phyloP scores from a whole-genome alignment of 768 basidiomycete species.

The Lactarius hatsudake region DNA sequence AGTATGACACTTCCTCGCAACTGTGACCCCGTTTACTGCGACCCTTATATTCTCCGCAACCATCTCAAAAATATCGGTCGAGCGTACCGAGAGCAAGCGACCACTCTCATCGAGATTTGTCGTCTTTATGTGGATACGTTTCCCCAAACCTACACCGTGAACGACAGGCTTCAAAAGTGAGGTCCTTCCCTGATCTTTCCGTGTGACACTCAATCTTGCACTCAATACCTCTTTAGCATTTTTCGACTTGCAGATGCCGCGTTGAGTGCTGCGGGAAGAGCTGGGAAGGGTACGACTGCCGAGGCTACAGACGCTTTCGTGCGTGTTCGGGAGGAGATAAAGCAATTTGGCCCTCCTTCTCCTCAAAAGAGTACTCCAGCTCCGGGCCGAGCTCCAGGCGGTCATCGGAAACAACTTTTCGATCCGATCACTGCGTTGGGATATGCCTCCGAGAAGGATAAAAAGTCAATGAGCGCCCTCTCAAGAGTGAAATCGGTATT shows the following conservation, averaged over 20 bases:
- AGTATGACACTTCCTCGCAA: background rate
- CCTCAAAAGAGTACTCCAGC: background rate
- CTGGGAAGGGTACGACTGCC: background rate
- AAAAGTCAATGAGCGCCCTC: background rate
- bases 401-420: background rate
- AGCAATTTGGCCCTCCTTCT: background rate
- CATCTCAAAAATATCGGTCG: background rate
- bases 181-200: background rate
- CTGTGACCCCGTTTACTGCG: too few relatives aligned
- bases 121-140: background rate
- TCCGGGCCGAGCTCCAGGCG: background rate
- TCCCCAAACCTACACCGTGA: background rate
- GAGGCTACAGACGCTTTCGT: background rate
- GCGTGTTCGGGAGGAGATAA: background rate
- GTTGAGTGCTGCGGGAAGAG: background rate
- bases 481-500: background rate
- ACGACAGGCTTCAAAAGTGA: background rate
- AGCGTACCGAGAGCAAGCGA: background rate
- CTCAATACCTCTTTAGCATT: background rate
- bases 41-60: background rate
- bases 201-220: too few relatives aligned
- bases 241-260: slow-evolving; percentile 4
- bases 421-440: background rate
- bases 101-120: slow-evolving; percentile 2
- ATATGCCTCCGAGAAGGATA: background rate